phyloP scores from a whole-genome alignment of 2,329 filamentous ascomycete species.

The Fusarium longipes region DNA sequence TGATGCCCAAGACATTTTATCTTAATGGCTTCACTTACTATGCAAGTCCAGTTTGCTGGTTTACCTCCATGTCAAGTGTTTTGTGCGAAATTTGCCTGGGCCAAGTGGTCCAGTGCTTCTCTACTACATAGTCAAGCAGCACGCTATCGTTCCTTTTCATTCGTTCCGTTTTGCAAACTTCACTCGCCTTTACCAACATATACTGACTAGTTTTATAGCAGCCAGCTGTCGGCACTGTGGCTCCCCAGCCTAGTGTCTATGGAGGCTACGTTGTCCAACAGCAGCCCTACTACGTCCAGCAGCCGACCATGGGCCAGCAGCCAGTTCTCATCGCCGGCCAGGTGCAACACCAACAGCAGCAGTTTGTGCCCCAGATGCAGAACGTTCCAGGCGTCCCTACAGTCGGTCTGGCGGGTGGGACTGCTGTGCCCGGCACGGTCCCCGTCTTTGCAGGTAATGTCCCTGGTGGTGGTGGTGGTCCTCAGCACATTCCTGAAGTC shows the following conservation, averaged over 20 bases:
- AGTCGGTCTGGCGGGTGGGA: slow-evolving; percentile 44
- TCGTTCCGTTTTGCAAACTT: not conserved
- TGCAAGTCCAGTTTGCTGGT: slow-evolving; percentile 52
- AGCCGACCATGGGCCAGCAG: slow-evolving; percentile 48
- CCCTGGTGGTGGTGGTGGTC: slow-evolving; percentile 35
- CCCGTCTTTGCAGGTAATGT: slow-evolving; percentile 57
- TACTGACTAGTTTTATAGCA: slow-evolving; percentile 46
- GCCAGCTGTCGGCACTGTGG: slow-evolving; percentile 46
- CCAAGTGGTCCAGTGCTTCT: slow-evolving; percentile 6
- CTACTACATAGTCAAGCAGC: not conserved
- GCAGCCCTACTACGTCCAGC: slow-evolving; percentile 50
- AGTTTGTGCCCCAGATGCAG: slow-evolving; percentile 44
- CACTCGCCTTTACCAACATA: not conserved
- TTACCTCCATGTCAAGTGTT: slow-evolving; percentile 3
- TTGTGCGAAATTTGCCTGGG: not conserved
- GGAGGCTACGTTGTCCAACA: slow-evolving; percentile 49
- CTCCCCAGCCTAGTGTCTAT: slow-evolving; percentile 44
- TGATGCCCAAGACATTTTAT: slow-evolving; percentile 51
- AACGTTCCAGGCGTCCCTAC: slow-evolving; percentile 44
- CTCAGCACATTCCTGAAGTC: slow-evolving; percentile 58
- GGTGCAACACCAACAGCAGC: slow-evolving; percentile 26
- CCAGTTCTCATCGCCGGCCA: slow-evolving; percentile 50
- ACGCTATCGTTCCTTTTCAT: not conserved
- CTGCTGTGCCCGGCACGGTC: slow-evolving; percentile 39
- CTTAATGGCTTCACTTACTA: slow-evolving; percentile 51